Evolutionary conservation across 2,329 filamentous ascomycete genomes (phyloP).

Genomic region (Fusarium nisikadoi): DNA sequence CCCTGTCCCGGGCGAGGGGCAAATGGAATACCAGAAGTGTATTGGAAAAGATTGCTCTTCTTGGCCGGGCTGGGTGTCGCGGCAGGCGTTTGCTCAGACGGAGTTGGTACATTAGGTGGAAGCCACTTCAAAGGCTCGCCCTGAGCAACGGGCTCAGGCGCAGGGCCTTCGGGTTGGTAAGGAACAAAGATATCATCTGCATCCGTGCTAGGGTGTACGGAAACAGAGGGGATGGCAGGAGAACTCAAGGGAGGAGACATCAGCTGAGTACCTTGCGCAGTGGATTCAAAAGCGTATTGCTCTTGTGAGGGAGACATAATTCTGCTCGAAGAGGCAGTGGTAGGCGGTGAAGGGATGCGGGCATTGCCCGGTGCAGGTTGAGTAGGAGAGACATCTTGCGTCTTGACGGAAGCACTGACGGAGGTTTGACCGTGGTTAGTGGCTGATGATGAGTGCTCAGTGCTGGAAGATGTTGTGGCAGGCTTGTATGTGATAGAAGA

Average conservation of each 20-base stretch:
- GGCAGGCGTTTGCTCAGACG: slow-evolving; percentile 48
- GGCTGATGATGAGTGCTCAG: slow-evolving; percentile 2
- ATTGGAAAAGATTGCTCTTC: slow-evolving; percentile 50
- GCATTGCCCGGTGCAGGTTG: slow-evolving; percentile 17
- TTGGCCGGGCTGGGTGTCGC: slow-evolving; percentile 51
- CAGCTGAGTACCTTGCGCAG: slow-evolving; percentile 39
- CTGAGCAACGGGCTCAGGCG: slow-evolving; percentile 51
- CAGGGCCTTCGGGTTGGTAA: slow-evolving; percentile 66
- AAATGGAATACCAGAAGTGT: slow-evolving; percentile 61
- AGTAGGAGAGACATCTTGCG: slow-evolving; percentile 20
- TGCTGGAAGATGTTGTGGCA: background rate
- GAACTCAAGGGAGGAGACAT: slow-evolving; percentile 46
- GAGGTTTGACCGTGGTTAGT: background rate
- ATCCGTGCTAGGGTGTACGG: slow-evolving; percentile 42
- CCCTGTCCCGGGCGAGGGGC: slow-evolving; percentile 46
- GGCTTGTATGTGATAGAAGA: slow-evolving; percentile 5
- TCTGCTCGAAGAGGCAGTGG: slow-evolving; percentile 41
- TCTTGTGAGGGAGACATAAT: slow-evolving; percentile 42
- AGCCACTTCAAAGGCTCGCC: slow-evolving; percentile 62
- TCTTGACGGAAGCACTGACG: background rate
- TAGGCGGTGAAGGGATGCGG: slow-evolving; percentile 33
- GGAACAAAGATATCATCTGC: slow-evolving; percentile 59
- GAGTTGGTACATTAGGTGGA: slow-evolving; percentile 58
- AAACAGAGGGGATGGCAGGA: slow-evolving; percentile 43
- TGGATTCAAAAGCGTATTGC: slow-evolving; percentile 31